Base-by-base conservation (phyloP, 768 basidiomycete genomes). In the Leccinum rimulosum region DNA sequence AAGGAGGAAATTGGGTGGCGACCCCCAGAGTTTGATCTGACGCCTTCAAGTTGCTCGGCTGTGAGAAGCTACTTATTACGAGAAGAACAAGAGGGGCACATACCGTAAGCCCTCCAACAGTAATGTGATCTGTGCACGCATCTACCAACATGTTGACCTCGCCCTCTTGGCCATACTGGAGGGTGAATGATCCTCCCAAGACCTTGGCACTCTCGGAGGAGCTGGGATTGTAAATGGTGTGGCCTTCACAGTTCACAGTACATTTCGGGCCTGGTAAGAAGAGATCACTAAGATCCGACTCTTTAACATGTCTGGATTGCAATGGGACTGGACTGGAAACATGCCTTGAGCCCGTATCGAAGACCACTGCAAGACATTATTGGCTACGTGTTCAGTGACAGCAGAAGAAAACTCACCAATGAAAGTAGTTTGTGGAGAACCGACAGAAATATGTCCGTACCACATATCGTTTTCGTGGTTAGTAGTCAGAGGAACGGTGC, bases 221-320 rank as follows among this genome's bases (percentile, higher is more conserved):
- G 1, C 14, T 14, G 0, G 77, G 66, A 59, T 74, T 55, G 60
- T 76, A 80, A 50, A 67, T 60, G 35, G 45, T 61, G 60, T 79
- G 75, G 3, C 58, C 65, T 0, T n/a, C 6, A 61, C 77, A 79
- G 28, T 4, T 61, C 22, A 55, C 63, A n/a, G 3, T 31, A 59
- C 73, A 74, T 3, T 50, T 4, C 1, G 62, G 30, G 2, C 64
- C 66, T 8, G 74, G 73, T 31, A 73, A 36, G 59, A 70, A 69
- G 3, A 74, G 55, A 49, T 73, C 73, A 19, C 71, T 30, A 31
- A n/a, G 31, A 28, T 17, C n/a, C 4, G 4, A 3, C 9, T 30
- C 30, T 1, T 63, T 31, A 63, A 50, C 9, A 31, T 0, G 14
- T 22, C 6, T n/a, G n/a, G n/a, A 1, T 14, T 14, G 7, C 36